A percentile compares a stretch with the other conserved stretches of the same genome.
Evolutionary conservation across 2,329 filamentous ascomycete species (phyloP).

Genomic region (Ceratocystis ficicola): DNA sequence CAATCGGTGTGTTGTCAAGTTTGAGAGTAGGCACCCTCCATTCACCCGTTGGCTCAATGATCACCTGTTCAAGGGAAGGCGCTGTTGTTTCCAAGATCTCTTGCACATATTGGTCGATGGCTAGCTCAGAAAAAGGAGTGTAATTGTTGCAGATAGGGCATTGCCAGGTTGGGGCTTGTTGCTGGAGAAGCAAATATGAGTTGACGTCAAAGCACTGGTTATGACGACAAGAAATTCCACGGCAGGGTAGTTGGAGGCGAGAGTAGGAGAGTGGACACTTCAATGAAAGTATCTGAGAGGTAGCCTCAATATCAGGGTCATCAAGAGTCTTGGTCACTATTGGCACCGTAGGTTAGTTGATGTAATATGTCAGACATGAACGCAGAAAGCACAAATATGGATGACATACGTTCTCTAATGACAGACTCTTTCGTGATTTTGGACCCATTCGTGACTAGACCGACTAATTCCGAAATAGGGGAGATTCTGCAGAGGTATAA

Average conservation of each 20-base stretch:
- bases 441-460: conserved; percentile 51
- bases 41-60: conserved; percentile 72
- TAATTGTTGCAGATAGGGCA: conserved; percentile 86
- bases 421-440: conserved; percentile 73
- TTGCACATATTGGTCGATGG: conserved; percentile 78
- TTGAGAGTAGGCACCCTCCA: conserved; percentile 42
- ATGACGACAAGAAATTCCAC: conserved; percentile 69
- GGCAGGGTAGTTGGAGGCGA: conserved; percentile 66
- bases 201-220: conserved; percentile 91
- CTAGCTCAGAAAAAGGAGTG: conserved; percentile 67
- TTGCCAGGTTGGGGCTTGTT: conserved; percentile 93
- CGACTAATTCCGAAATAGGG: conserved; percentile 58
- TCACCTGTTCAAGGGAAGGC: conserved; percentile 65
- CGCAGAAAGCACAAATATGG: not conserved
- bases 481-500: conserved; percentile 65
- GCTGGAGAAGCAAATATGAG: conserved; percentile 84
- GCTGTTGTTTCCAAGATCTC: conserved; percentile 70
- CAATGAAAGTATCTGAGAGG: conserved; percentile 75
- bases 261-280: conserved; percentile 87
- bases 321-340: conserved; percentile 67
- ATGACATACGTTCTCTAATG: conserved; percentile 62
- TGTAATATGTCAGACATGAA: not conserved
- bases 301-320: conserved; percentile 81
- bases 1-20: not conserved
- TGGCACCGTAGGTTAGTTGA: conserved; percentile 24